phyloP scores from a whole-genome alignment of 106 monocot genomes.

The Dioscorea alata region DNA sequence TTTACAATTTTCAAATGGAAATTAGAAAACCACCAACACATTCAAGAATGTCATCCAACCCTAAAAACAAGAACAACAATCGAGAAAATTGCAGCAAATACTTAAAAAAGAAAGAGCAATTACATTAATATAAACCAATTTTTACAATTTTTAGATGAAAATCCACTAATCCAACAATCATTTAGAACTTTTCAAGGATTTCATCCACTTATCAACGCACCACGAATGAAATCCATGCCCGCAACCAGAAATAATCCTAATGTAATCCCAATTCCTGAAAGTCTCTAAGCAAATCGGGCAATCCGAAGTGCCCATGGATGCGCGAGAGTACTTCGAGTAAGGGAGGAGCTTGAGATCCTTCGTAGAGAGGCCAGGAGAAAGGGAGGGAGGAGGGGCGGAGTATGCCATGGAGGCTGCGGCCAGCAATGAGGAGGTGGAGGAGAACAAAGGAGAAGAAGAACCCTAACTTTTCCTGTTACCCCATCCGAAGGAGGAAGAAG shows the following conservation, averaged over 20 bases:
- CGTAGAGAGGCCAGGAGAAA: constrained; percentile 20
- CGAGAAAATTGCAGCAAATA: too few species aligned
- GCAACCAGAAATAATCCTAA: constrained; percentile 40
- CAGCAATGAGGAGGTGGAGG: constrained; percentile 61
- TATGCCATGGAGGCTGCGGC: constrained; percentile 39
- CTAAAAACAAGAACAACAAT: too few species aligned
- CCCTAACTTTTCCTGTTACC: too few species aligned
- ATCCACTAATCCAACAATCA: too few species aligned
- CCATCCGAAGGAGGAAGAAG: constrained; percentile 91
- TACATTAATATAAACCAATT: too few species aligned
- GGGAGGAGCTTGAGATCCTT: constrained; percentile 35
- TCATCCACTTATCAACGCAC: constrained; percentile 33
- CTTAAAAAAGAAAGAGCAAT: too few species aligned
- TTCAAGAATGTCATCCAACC: too few species aligned
- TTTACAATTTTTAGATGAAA: too few species aligned
- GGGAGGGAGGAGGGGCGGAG: neutral
- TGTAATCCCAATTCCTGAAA: constrained; percentile 44
- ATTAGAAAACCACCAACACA: too few species aligned
- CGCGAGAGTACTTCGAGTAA: constrained; percentile 13
- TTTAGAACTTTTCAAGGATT: too few species aligned
- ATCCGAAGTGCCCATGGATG: constrained; percentile 13
- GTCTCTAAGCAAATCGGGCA: constrained; percentile 78
- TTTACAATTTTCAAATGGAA: too few species aligned
- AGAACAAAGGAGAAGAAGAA: constrained; percentile 66
- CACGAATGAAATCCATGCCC: constrained; percentile 37